These are phyloP conservation scores for Thraustochytrium striatum DNA, from an alignment of 352 stramenopile species.

Conservation along the genomic window DNA sequence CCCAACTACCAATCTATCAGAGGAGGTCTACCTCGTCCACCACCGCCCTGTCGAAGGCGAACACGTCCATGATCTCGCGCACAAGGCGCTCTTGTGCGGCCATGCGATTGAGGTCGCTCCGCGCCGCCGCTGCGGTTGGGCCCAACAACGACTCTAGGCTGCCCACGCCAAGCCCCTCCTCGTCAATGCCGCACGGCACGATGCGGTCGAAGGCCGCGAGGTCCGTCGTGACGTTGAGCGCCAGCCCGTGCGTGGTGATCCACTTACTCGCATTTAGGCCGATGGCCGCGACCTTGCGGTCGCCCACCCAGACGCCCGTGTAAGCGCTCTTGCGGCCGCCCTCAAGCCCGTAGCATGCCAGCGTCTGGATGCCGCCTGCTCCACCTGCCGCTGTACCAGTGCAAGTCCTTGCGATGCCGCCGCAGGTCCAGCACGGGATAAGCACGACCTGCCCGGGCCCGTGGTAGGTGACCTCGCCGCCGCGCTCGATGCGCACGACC, in stretches of 20 bases:
- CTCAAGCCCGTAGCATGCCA: conserved; percentile 76
- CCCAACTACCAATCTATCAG: too few species aligned
- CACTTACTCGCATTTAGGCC: conserved; percentile 89
- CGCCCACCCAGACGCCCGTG: conserved; percentile 91
- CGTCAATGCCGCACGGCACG: conserved; percentile 91
- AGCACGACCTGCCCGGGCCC: conserved; percentile 93
- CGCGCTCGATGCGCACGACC: conserved; percentile 95
- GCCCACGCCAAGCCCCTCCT: conserved; percentile 62
- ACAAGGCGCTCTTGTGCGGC: conserved; percentile 40
- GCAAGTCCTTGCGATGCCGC: conserved; percentile 80
- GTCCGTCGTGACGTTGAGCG: conserved; percentile 91
- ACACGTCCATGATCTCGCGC: conserved; percentile 37
- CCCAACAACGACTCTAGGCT: conserved; percentile 41
- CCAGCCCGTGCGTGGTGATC: conserved; percentile 97
- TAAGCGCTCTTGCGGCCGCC: conserved; percentile 80
- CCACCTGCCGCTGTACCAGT: conserved; percentile 94
- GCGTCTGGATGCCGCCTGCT: conserved; percentile 72
- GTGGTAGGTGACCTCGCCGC: conserved; percentile 97
- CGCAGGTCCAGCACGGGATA: conserved; percentile 97
- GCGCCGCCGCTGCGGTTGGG: background rate
- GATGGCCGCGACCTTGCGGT: conserved; percentile 92
- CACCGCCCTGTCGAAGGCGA: background rate
- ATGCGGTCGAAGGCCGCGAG: conserved; percentile 88
- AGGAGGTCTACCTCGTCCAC: conserved; percentile 26
- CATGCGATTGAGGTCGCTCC: background rate